Evolutionary conservation across 208 protist genomes (phyloP).

Genomic region (Endotrypanum monterogeii): DNA sequence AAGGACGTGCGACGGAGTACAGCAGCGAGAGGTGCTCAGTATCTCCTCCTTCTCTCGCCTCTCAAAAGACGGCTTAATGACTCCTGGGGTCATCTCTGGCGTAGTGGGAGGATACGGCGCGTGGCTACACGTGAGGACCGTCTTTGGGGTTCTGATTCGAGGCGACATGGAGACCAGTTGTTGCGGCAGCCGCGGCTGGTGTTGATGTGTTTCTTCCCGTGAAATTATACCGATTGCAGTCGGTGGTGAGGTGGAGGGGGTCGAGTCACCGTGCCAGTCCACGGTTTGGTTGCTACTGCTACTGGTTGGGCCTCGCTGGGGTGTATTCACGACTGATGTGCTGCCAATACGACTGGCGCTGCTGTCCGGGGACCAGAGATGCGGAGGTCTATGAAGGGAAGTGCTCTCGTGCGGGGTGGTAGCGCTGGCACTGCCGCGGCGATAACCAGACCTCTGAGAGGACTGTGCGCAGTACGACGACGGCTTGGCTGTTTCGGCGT

Average conservation of each 20-base stretch:
- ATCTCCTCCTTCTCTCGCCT: background rate
- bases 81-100: background rate
- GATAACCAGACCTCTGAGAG: background rate
- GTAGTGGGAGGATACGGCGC: background rate
- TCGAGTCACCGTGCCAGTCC: background rate
- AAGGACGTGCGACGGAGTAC: background rate
- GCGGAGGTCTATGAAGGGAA: background rate
- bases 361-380: background rate
- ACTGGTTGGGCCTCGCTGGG: background rate
- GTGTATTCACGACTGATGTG: background rate
- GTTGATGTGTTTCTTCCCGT: background rate
- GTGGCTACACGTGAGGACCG: background rate
- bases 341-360: background rate
- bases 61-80: background rate
- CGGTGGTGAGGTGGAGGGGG: background rate
- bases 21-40: background rate
- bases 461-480: background rate
- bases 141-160: background rate
- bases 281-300: background rate
- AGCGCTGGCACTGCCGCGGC: conserved; percentile 3
- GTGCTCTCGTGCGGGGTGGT: background rate
- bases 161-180: background rate
- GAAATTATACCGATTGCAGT: background rate
- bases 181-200: background rate
- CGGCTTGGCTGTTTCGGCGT: background rate